A percentile compares a stretch with the other conserved stretches of the same genome.
These are phyloP conservation scores for Eremothecium sinecaudum DNA, from an alignment of 1,139 yeast species.

Conservation along the genomic window DNA sequence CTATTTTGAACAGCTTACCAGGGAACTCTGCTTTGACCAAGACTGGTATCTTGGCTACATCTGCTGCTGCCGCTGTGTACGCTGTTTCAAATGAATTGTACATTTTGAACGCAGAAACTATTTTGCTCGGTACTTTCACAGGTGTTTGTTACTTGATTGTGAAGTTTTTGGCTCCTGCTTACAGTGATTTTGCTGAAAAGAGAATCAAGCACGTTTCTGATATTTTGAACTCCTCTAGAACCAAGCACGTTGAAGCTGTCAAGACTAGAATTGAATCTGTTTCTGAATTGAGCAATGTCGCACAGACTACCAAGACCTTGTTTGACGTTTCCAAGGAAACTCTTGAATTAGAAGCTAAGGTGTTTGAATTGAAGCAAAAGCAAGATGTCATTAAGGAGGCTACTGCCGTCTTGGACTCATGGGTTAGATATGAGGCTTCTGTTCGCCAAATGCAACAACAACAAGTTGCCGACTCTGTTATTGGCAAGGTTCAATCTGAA, in stretches of 20 bases:
- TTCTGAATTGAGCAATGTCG: conserved; percentile 83
- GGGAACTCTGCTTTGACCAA: conserved; percentile 82
- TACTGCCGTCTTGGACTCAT: conserved; percentile 89
- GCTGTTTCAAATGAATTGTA: conserved; percentile 90
- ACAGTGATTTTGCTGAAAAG: conserved; percentile 90
- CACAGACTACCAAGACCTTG: conserved; percentile 79
- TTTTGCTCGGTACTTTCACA: conserved; percentile 70
- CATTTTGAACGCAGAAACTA: conserved; percentile 89
- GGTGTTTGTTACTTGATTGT: conserved; percentile 68
- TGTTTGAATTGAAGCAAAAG: conserved; percentile 85
- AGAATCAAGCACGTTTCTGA: conserved; percentile 78
- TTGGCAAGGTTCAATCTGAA: conserved; percentile 81
- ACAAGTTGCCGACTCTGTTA: conserved; percentile 78
- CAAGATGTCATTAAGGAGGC: conserved; percentile 85
- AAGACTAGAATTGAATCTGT: conserved; percentile 86
- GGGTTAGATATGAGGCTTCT: conserved; percentile 98
- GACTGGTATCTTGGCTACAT: conserved; percentile 91
- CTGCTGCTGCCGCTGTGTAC: conserved; percentile 88
- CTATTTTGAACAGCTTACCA: conserved; percentile 87
- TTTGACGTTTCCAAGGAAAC: conserved; percentile 95
- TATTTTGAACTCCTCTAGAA: conserved; percentile 79
- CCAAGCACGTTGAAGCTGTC: conserved; percentile 84
- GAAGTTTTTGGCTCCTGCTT: conserved; percentile 87
- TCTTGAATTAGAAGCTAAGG: conserved; percentile 87
- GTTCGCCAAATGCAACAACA: conserved; percentile 95